A percentile compares a stretch with the other conserved stretches of the same genome.
These are phyloP conservation scores for Gilbertella persicaria DNA, from an alignment of 371 early-diverging fungal species.

Conservation along the genomic window DNA sequence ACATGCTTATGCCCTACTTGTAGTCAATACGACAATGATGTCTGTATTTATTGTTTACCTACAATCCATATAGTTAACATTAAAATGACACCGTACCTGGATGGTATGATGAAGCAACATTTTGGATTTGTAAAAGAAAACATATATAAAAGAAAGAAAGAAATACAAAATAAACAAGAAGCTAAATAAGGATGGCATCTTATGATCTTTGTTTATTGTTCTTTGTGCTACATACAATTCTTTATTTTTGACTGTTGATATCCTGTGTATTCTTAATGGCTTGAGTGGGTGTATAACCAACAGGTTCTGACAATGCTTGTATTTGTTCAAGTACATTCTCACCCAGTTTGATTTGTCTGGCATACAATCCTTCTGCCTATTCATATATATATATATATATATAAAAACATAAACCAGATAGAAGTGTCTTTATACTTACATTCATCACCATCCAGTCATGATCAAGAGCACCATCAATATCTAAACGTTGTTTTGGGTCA, in stretches of 20 bases:
- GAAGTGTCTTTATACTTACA: too few species aligned
- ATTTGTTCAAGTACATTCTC: not conserved
- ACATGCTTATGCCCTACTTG: constrained; percentile 22
- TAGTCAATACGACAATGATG: not conserved
- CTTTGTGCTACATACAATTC: constrained; percentile 2
- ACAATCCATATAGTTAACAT: constrained; percentile 16
- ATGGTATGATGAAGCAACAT: constrained; percentile 7
- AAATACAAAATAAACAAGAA: too few species aligned
- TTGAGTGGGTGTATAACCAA: not conserved
- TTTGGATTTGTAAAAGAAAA: too few species aligned
- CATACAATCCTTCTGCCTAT: not conserved
- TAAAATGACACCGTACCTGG: not conserved
- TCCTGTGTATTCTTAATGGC: not conserved
- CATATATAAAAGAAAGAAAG: too few species aligned
- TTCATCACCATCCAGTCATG: constrained; percentile 24
- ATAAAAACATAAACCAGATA: too few species aligned
- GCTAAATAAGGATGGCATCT: too few species aligned
- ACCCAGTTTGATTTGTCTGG: not conserved
- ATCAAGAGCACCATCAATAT: constrained; percentile 42
- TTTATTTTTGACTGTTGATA: too few species aligned
- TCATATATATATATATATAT: too few species aligned
- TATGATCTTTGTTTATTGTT: too few species aligned
- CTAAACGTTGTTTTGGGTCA: constrained; percentile 48
- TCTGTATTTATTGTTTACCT: constrained; percentile 3
- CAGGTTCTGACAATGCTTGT: not conserved